These are phyloP conservation scores for Dipodascus albidus DNA, from an alignment of 805 yeast genomes.

Conservation along the genomic window DNA sequence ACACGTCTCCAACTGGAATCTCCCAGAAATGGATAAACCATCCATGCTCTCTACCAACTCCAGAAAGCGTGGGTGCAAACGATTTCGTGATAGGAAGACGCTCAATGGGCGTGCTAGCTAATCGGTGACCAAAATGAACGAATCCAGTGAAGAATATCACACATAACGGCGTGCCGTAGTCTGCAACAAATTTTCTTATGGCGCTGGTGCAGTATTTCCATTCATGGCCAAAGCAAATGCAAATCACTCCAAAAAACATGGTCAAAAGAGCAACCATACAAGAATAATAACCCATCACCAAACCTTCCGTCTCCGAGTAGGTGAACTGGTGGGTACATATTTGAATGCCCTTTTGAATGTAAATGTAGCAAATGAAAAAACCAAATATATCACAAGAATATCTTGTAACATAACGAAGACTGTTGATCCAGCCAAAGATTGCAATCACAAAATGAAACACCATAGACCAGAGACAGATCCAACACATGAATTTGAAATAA, in stretches of 20 bases:
- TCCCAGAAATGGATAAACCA: constrained; percentile 80
- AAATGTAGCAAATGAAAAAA: constrained; percentile 75
- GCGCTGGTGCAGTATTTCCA: constrained; percentile 50
- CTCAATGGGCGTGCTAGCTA: constrained; percentile 45
- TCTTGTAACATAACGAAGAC: constrained; percentile 58
- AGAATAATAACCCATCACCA: constrained; percentile 56
- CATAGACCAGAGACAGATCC: constrained; percentile 91
- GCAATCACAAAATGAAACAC: constrained; percentile 68
- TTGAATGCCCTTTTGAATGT: constrained; percentile 84
- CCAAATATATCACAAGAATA: constrained; percentile 93
- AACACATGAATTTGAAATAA: constrained; percentile 88
- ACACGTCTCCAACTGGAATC: constrained; percentile 61
- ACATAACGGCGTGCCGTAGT: constrained; percentile 73
- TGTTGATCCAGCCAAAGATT: constrained; percentile 51
- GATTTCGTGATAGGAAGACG: constrained; percentile 59
- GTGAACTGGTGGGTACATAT: constrained; percentile 61
- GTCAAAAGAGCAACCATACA: constrained; percentile 65
- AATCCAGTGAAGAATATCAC: constrained; percentile 90
- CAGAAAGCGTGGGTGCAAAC: constrained; percentile 54
- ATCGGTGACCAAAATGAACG: constrained; percentile 77
- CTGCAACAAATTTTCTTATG: constrained; percentile 61
- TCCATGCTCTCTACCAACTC: constrained; percentile 33
- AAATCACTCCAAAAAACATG: constrained; percentile 62
- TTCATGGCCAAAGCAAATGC: constrained; percentile 45
- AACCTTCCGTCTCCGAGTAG: constrained; percentile 19